Evolutionary conservation across 2,329 filamentous ascomycete genomes (phyloP).

Genomic region (Penicillium sp.): DNA sequence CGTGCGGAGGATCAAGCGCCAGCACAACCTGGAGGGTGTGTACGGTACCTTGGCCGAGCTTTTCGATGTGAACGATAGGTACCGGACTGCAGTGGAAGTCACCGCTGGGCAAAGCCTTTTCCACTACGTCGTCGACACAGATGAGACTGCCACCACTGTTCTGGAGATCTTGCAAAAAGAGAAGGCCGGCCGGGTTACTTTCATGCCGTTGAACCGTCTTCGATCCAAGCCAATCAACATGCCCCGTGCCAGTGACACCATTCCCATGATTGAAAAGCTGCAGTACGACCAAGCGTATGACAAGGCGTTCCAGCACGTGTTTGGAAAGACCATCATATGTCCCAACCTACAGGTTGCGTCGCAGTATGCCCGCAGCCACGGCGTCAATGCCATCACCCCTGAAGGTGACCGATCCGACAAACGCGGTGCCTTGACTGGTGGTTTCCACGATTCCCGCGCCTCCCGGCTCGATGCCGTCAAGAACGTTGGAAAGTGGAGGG

Average conservation of each 20-base stretch:
- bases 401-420: slow-evolving; percentile 95
- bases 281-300: slow-evolving; percentile 72
- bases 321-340: slow-evolving; percentile 91
- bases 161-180: slow-evolving; percentile 74
- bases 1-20: slow-evolving; percentile 74
- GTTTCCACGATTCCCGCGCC: slow-evolving; percentile 79
- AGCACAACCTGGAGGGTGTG: slow-evolving; percentile 75
- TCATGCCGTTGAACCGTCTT: slow-evolving; percentile 85
- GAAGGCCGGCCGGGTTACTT: slow-evolving; percentile 81
- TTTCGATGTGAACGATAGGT: slow-evolving; percentile 78
- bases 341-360: slow-evolving; percentile 81
- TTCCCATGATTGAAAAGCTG: slow-evolving; percentile 81
- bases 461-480: slow-evolving; percentile 84
- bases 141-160: slow-evolving; percentile 76
- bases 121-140: slow-evolving; percentile 91
- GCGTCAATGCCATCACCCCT: slow-evolving; percentile 86
- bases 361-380: slow-evolving; percentile 88
- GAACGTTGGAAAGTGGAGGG: slow-evolving; percentile 67
- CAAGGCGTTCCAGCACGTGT: slow-evolving; percentile 87
- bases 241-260: slow-evolving; percentile 78
- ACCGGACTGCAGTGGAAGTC: slow-evolving; percentile 85
- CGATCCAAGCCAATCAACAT: slow-evolving; percentile 67
- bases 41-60: slow-evolving; percentile 92
- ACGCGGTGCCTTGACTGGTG: slow-evolving; percentile 90
- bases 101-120: slow-evolving; percentile 90